phyloP scores from a whole-genome alignment of 257 asterid species.

The Leptodermis oblonga region DNA sequence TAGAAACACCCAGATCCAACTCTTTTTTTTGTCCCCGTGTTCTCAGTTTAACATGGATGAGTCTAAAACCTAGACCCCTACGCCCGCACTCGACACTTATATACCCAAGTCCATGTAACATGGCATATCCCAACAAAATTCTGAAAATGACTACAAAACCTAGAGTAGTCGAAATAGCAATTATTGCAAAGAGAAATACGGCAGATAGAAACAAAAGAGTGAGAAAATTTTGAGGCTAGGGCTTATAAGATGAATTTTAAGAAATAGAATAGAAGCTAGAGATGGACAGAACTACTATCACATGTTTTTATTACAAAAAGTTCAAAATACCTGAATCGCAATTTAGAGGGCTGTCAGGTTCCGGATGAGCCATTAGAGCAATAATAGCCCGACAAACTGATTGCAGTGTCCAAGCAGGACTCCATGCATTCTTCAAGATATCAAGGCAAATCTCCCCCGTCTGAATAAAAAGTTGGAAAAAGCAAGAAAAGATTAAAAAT shows the following conservation, averaged over 20 bases:
- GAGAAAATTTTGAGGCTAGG: not conserved
- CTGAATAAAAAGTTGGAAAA: conserved; percentile 31
- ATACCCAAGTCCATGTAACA: not conserved
- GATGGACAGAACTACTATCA: not conserved
- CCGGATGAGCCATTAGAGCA: conserved; percentile 99
- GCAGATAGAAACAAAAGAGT: not conserved
- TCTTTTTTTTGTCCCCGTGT: not conserved
- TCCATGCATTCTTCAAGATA: conserved; percentile 98
- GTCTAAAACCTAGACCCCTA: not conserved
- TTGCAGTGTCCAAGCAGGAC: conserved; percentile 99
- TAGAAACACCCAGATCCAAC: not conserved
- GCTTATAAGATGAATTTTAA: not conserved
- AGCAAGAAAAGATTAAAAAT: not conserved
- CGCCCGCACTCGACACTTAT: not conserved
- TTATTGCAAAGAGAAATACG: not conserved
- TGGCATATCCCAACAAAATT: not conserved
- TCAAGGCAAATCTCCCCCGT: conserved; percentile 99
- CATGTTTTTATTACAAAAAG: not conserved
- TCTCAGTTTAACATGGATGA: not conserved
- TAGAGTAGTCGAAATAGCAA: not conserved
- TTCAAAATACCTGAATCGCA: conserved; percentile 86
- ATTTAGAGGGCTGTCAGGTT: conserved; percentile 97
- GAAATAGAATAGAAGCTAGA: not conserved
- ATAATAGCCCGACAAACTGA: conserved; percentile 99
- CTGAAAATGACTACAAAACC: not conserved